A percentile compares a stretch with the other conserved stretches of the same genome.
Conservation (phyloP, 2,329 filamentous ascomycete species). For the Cercospora sp. region DNA sequence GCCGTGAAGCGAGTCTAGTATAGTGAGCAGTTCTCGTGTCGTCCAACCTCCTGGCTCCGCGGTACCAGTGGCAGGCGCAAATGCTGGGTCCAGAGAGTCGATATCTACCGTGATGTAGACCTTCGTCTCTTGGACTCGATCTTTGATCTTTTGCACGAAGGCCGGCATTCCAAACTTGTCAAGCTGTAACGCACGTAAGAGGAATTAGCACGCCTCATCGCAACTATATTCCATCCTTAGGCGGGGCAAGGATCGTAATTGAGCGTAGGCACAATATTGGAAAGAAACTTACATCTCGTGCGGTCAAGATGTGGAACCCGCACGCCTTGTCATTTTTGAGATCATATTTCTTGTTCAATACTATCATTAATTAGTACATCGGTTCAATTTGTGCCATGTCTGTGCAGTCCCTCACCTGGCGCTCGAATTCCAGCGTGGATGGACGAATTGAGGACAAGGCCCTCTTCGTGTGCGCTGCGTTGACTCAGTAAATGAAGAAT, state of each 20-base stretch:
- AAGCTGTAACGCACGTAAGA: conserved; percentile 34
- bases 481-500: conserved; percentile 42
- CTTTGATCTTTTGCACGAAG: conserved; percentile 52
- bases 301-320: conserved; percentile 60
- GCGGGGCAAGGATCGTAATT: neutral
- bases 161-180: conserved; percentile 52
- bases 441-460: conserved; percentile 59
- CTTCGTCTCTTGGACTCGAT: conserved; percentile 53
- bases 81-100: conserved; percentile 59
- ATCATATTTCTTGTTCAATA: conserved; percentile 53
- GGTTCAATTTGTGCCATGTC: neutral
- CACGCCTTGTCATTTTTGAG: conserved; percentile 59
- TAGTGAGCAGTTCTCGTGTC: conserved; percentile 59
- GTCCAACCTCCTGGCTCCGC: conserved; percentile 64
- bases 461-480: conserved; percentile 63
- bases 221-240: neutral
- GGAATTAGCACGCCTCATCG: neutral
- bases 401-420: conserved; percentile 36
- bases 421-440: conserved; percentile 64
- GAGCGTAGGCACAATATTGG: neutral
- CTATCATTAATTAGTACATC: conserved; percentile 5
- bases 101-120: conserved; percentile 61
- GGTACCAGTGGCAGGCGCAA: conserved; percentile 57
- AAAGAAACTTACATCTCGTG: conserved; percentile 45
- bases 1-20: conserved; percentile 60